These are phyloP conservation scores for Lepidium sativum DNA, from an alignment of 345 rosid genomes.

Conservation along the genomic window DNA sequence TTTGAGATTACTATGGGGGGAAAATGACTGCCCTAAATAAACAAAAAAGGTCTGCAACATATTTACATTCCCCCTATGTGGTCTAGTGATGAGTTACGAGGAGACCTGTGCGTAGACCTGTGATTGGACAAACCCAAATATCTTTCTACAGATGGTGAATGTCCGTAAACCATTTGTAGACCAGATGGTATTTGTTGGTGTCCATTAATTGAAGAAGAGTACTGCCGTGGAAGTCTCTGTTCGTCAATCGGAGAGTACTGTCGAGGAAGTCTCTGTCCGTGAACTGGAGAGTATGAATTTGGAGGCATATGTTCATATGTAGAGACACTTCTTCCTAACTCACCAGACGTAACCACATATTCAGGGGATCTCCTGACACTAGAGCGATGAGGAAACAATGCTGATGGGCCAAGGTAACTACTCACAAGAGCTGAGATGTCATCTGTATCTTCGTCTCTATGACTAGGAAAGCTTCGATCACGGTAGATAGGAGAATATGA, in stretches of 20 bases:
- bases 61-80: constrained; percentile 9
- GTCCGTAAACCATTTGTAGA: constrained; percentile 22
- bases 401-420: constrained; percentile 33
- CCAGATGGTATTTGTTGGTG: constrained; percentile 25
- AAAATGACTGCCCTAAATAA: not conserved
- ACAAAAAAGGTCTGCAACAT: not conserved
- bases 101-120: not conserved
- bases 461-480: constrained; percentile 31
- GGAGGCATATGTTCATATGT: constrained; percentile 15
- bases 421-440: constrained; percentile 38
- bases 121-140: constrained; percentile 34
- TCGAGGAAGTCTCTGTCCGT: not conserved
- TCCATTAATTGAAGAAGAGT: constrained; percentile 16
- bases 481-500: constrained; percentile 28
- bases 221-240: constrained; percentile 4
- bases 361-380: constrained; percentile 32
- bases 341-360: constrained; percentile 16
- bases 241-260: constrained; percentile 6
- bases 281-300: constrained; percentile 24
- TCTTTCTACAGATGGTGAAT: constrained; percentile 36
- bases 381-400: constrained; percentile 34
- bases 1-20: not conserved
- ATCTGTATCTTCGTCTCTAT: constrained; percentile 22
- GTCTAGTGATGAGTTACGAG: constrained; percentile 2
- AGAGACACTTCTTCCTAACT: constrained; percentile 10